Evolutionary conservation across 768 basidiomycete species (phyloP), one percentile per base, ranked within the genome.

Genomic region (Russula ochroleuca): DNA sequence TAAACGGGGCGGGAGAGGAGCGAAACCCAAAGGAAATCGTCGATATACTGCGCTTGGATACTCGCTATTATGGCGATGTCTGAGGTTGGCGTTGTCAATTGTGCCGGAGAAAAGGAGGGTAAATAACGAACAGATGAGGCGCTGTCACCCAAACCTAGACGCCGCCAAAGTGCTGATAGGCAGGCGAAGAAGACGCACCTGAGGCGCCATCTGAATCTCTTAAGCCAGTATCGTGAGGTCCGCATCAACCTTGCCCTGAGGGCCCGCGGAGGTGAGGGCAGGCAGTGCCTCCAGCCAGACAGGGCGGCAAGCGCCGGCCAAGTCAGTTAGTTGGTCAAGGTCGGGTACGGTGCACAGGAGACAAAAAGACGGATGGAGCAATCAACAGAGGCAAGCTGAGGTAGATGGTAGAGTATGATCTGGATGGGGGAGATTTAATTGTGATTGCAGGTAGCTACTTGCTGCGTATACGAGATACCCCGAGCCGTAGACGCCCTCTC

Each of bases 81-180:
- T 17, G 31, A 52, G n/a, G 52, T 37, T 21, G 11, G 35, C 13
- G 10, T 45, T 33, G 40, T 21, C 40, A 14, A 13, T 4, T 3
- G 40, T 11, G 13, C 19, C 19, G 55, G 28, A 31, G 40, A 28
- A 14, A 13, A 8, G 33, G 55, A 8, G 28, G 17, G 19, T 13
- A 21, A 56, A 47, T 9, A 28, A 21, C 6, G 17, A 38, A 21
- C 38, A 13, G 23, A 25, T 6, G 14, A 25, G 38, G 38, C 17
- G 23, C 23, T 47, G 45, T 21, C 6, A 47, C 4, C 10, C 10
- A n/a, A 45, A 45, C 43, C n/a, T 21, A n/a, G 45, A 47, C 45
- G 45, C 55, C 55, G 55, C 17, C 19, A 56, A 28, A 31, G 40
- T 6, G 40, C 55, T 19, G 55, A 57, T 33, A 21, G 55, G n/a